Evolutionary conservation across 129 eudicot species (phyloP).

Genomic region (Centella asiatica): DNA sequence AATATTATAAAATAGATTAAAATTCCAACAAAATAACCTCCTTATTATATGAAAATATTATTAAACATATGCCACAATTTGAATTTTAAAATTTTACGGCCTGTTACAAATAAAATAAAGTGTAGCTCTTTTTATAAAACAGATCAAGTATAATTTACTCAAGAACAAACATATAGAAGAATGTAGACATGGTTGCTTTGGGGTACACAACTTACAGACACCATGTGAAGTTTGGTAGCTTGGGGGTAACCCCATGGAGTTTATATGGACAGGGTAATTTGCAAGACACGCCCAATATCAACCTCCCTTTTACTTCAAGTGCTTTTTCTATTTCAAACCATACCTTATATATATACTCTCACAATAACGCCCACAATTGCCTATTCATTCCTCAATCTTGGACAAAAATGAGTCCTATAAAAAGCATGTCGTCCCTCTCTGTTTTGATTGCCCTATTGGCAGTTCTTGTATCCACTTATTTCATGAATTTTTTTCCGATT

Average conservation of each 20-base stretch:
- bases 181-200: no score
- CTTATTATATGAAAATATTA: no score
- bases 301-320: slow-evolving; percentile 70
- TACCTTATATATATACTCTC: neutral
- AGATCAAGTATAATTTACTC: no score
- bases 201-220: no score
- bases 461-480: slow-evolving; percentile 28
- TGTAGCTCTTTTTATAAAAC: no score
- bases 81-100: no score
- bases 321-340: slow-evolving; percentile 15
- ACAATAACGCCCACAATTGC: no score
- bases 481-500: slow-evolving; percentile 18
- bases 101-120: no score
- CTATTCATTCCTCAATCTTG: neutral
- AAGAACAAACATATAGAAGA: no score
- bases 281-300: slow-evolving; percentile 68
- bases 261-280: slow-evolving; percentile 60
- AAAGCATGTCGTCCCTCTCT: slow-evolving; percentile 22
- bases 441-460: slow-evolving; percentile 41
- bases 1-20: no score
- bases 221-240: slow-evolving; percentile 31
- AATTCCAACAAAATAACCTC: no score
- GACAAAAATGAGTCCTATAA: slow-evolving; percentile 28
- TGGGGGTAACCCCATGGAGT: slow-evolving; percentile 6
- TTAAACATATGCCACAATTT: no score